These are phyloP conservation scores for Solanum dulcamara DNA, from an alignment of 257 asterid genomes.

Conservation along the genomic window DNA sequence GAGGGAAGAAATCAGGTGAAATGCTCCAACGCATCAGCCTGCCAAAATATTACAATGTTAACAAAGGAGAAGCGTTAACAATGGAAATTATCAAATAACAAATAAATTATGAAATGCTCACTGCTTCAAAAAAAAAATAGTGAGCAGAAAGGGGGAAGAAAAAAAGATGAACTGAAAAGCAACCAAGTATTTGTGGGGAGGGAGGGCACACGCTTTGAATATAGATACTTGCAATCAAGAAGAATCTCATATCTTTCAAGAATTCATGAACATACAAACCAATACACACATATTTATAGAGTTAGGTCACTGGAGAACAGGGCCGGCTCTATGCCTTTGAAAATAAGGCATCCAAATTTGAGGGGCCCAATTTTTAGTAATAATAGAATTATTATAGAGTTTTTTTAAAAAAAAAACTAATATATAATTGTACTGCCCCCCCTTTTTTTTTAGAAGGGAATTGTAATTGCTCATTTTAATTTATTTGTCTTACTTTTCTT, in stretches of 20 bases:
- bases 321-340: background rate
- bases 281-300: background rate
- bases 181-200: background rate
- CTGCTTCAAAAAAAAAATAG: conserved; percentile 9
- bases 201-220: conserved; percentile 16
- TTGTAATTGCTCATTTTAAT: no score
- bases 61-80: conserved; percentile 12
- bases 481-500: background rate
- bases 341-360: background rate
- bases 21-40: conserved; percentile 90
- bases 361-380: background rate
- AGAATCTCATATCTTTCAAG: conserved; percentile 5
- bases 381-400: background rate
- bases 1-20: conserved; percentile 77
- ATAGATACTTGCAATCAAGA: conserved; percentile 19
- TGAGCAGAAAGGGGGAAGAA: background rate
- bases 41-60: conserved; percentile 45
- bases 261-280: background rate
- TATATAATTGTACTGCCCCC: background rate
- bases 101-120: background rate
- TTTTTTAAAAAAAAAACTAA: background rate
- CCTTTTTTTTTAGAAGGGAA: no score
- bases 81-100: background rate
- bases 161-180: background rate
- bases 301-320: background rate